Conservation (phyloP, 179 eudicot genomes). For the Actinidia arguta region DNA sequence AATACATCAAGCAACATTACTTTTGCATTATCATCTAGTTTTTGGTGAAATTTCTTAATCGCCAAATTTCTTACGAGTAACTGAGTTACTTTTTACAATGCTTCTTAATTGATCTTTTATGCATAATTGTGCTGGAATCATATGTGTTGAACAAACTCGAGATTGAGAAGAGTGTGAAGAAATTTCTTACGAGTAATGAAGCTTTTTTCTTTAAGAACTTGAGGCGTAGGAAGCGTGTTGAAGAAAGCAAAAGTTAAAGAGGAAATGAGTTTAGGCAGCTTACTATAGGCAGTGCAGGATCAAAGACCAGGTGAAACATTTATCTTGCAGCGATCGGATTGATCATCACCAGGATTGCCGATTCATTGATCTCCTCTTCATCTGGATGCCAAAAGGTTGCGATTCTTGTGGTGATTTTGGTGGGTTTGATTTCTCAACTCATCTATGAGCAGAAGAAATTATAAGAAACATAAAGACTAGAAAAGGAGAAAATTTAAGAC, state of each 20-base stretch:
- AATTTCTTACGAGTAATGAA: too few relatives aligned
- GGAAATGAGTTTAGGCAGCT: conserved; percentile 53
- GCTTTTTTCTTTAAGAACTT: conserved; percentile 85
- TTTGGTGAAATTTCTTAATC: conserved; percentile 41
- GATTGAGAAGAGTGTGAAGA: conserved; percentile 52
- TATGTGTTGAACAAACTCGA: conserved; percentile 47
- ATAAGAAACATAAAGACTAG: conserved; percentile 41
- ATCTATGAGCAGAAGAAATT: conserved; percentile 66
- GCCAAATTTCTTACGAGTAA: conserved; percentile 35
- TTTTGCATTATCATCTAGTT: conserved; percentile 51
- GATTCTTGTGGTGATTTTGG: conserved; percentile 62
- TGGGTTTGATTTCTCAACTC: conserved; percentile 71
- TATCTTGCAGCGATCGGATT: conserved; percentile 69
- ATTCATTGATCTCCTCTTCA: conserved; percentile 58
- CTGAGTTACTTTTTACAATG: conserved; percentile 24
- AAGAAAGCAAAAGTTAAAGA: conserved; percentile 61
- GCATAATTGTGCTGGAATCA: neutral
- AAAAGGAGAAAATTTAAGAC: conserved; percentile 38
- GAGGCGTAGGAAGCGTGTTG: conserved; percentile 40
- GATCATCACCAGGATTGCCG: conserved; percentile 55
- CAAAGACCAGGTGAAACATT: conserved; percentile 63
- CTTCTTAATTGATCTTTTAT: conserved; percentile 13
- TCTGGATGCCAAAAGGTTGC: conserved; percentile 61
- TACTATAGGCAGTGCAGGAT: conserved; percentile 54
- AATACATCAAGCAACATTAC: conserved; percentile 62